phyloP scores from a whole-genome alignment of 2,329 filamentous ascomycete species.

The Pyricularia grisea region DNA sequence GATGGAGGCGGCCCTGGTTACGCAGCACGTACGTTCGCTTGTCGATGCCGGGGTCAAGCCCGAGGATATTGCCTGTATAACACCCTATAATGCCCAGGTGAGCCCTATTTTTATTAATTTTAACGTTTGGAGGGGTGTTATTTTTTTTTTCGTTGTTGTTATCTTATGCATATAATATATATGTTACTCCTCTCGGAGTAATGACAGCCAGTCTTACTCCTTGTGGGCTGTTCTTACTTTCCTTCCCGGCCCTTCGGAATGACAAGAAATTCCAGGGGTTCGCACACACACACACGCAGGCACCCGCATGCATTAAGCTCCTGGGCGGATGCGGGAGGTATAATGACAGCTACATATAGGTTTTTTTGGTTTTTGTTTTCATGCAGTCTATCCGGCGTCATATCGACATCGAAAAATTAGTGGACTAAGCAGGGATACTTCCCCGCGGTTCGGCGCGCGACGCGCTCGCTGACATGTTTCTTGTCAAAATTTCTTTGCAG shows the following conservation, averaged over 20 bases:
- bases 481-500: slow-evolving; percentile 27
- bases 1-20: slow-evolving; percentile 76
- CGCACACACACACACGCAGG: neutral
- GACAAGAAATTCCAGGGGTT: neutral
- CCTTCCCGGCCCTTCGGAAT: neutral
- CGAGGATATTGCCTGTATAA: slow-evolving; percentile 86
- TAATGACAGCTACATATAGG: neutral
- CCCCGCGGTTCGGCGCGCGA: neutral
- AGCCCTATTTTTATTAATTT: slow-evolving; percentile 11
- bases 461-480: neutral
- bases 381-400: neutral
- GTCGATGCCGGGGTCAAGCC: slow-evolving; percentile 71
- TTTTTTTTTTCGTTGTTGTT: neutral
- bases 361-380: neutral
- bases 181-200: neutral
- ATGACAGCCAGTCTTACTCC: too few species aligned
- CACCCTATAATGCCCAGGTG: slow-evolving; percentile 92
- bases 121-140: slow-evolving; percentile 1
- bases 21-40: slow-evolving; percentile 64
- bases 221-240: neutral
- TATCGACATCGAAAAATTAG: neutral
- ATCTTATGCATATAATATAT: neutral
- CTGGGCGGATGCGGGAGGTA: neutral
- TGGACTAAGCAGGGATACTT: neutral
- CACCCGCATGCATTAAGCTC: neutral